These are phyloP conservation scores for Cerrena zonata DNA, from an alignment of 1,284 basidiomycete genomes.

Conservation along the genomic window DNA sequence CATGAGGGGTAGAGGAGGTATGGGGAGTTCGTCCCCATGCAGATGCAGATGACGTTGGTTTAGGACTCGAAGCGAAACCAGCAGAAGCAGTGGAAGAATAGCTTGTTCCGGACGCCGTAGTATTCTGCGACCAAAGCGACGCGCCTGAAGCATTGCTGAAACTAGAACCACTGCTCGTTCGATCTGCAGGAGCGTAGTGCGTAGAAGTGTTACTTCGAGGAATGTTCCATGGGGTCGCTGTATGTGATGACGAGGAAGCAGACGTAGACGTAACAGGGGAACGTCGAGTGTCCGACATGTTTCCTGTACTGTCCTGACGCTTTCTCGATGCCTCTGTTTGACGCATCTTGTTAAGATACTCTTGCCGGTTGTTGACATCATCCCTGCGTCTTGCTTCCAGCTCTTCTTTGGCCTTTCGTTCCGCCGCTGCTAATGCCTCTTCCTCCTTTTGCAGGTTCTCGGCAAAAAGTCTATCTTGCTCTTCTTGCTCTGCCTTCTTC, in stretches of 20 bases:
- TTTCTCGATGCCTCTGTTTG: conserved; percentile 18
- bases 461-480: conserved; percentile 13
- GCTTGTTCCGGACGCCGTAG: neutral
- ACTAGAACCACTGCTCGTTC: conserved; percentile 28
- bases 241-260: neutral
- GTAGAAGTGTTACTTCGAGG: conserved; percentile 20
- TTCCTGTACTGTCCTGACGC: conserved; percentile 26
- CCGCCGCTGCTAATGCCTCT: conserved; percentile 1
- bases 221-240: conserved; percentile 14
- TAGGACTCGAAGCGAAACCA: neutral
- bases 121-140: neutral
- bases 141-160: conserved; percentile 14
- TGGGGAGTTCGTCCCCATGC: conserved; percentile 11
- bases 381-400: conserved; percentile 9
- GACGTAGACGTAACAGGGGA: conserved; percentile 17
- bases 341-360: conserved; percentile 5
- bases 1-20: neutral
- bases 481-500: conserved; percentile 11
- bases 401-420: neutral
- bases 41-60: conserved; percentile 15
- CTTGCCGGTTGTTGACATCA: conserved; percentile 6
- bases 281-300: conserved; percentile 15
- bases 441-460: conserved; percentile 9
- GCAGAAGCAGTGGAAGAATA: conserved; percentile 21
- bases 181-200: conserved; percentile 20